A percentile compares a stretch with the other conserved stretches of the same genome.
These are phyloP conservation scores for Calonectria henricotiae DNA, from an alignment of 2,329 filamentous ascomycete species.

Conservation along the genomic window DNA sequence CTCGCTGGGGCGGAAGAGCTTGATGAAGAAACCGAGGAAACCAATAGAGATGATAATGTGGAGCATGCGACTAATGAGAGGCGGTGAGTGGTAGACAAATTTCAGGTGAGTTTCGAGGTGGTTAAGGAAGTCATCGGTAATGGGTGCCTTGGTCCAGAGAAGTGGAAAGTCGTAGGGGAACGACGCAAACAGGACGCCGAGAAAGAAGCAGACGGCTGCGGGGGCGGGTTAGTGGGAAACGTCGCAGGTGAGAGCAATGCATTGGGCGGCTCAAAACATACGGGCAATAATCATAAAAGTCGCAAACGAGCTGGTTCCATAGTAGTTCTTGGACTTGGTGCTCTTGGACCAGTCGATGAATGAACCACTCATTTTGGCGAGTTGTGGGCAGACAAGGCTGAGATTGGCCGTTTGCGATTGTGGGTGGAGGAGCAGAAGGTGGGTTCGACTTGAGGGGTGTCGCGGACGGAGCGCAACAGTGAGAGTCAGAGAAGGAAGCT, in stretches of 20 bases:
- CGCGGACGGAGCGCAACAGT: slow-evolving; percentile 24
- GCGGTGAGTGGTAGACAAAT: slow-evolving; percentile 92
- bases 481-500: slow-evolving; percentile 4
- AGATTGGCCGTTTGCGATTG: slow-evolving; percentile 31
- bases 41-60: slow-evolving; percentile 93
- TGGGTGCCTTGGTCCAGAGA: slow-evolving; percentile 81
- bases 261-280: slow-evolving; percentile 67
- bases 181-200: slow-evolving; percentile 95
- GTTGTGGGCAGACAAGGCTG: slow-evolving; percentile 31
- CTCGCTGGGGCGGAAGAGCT: slow-evolving; percentile 94
- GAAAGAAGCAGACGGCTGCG: slow-evolving; percentile 93
- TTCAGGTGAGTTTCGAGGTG: slow-evolving; percentile 91
- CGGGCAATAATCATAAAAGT: slow-evolving; percentile 97
- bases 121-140: slow-evolving; percentile 81
- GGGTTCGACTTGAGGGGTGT: slow-evolving; percentile 25
- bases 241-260: slow-evolving; percentile 8
- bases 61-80: slow-evolving; percentile 92
- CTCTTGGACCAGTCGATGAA: slow-evolving; percentile 72
- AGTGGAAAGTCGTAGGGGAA: slow-evolving; percentile 97
- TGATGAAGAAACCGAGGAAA: slow-evolving; percentile 90
- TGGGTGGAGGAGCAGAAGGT: neutral
- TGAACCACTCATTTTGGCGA: slow-evolving; percentile 52
- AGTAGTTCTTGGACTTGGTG: slow-evolving; percentile 72
- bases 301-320: slow-evolving; percentile 83
- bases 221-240: slow-evolving; percentile 22